A percentile compares a stretch with the other conserved stretches of the same genome.
These are phyloP conservation scores for Ganoderma multipileum DNA, from an alignment of 1,284 basidiomycete species.

Conservation along the genomic window DNA sequence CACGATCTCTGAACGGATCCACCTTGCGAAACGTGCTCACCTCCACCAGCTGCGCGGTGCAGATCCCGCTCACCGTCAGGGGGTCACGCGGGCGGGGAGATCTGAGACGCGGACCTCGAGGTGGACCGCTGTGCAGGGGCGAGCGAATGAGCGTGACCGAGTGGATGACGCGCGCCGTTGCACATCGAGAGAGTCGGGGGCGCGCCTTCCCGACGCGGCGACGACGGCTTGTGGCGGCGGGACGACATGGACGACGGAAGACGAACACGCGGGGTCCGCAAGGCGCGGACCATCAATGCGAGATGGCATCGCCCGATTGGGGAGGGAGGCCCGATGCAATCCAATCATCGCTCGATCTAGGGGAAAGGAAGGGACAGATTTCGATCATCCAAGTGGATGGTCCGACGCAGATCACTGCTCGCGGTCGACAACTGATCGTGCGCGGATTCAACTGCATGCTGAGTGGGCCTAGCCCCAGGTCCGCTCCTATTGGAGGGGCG, in stretches of 20 bases:
- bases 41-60: background rate
- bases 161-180: background rate
- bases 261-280: background rate
- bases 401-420: background rate
- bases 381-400: background rate
- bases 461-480: too few species aligned
- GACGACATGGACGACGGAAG: too few species aligned
- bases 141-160: background rate
- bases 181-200: background rate
- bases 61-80: background rate
- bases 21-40: background rate
- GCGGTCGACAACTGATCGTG: background rate
- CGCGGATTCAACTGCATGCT: background rate
- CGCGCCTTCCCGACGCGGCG: background rate
- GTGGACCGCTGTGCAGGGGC: background rate
- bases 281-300: background rate
- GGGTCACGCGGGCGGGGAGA: background rate
- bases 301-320: constrained; percentile 1
- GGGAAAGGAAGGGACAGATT: background rate
- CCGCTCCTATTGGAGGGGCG: background rate
- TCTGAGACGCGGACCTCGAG: constrained; percentile 1
- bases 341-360: background rate
- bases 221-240: background rate
- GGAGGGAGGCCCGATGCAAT: background rate
- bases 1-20: background rate